Evolutionary conservation across 169 alveolate genomes (phyloP), one percentile per base, ranked within the genome.

Genomic region (Plasmodium cynomolgi): DNA sequence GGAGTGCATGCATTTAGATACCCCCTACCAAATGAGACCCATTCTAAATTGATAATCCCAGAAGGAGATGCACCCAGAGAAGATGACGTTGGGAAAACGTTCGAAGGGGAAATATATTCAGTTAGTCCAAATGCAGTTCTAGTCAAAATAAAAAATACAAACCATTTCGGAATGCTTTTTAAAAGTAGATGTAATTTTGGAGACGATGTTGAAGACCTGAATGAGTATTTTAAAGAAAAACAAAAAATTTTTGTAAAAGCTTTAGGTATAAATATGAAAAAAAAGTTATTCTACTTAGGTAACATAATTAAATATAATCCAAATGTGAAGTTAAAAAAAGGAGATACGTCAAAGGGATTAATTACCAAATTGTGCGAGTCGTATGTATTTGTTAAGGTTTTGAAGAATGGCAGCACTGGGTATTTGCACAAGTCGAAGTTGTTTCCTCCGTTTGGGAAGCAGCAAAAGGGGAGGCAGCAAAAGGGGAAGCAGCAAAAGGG

Each of bases 361-460:
- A 80, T 88, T 31, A 88, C 94, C 41, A 88, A 88, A 62, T 17
- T 88, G 73, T 88, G 94, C 31, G 94, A 80, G 3, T 56, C 94
- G 0, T 88, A 88, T 23, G 31, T 84, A 29, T 88, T 88, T 80
- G 50, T 88, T 68, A 88, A 88, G n/a, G 41, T 88, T 20, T 44
- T 88, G 72, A 88, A 79, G 47, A 88, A 88, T 62, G 94, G 94
- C 29, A 88, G 91, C 34, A 71, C 50, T 29, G 94, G 94, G 8
- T 88, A 88, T 68, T 80, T 88, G 3, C 94, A 88, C 20, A 79
- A 29, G 73, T 80, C 94, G 1, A 88, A 80, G 20, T 26, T 88
- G 50, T 88, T 88, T 37, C 13, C n/a, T 26, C 62, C 62, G 4
- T 50, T 3, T 11, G 56, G 23, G 62, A 26, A 50, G 62, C 1